These are phyloP conservation scores for Draba incana DNA, from an alignment of 345 rosid species.

Conservation along the genomic window DNA sequence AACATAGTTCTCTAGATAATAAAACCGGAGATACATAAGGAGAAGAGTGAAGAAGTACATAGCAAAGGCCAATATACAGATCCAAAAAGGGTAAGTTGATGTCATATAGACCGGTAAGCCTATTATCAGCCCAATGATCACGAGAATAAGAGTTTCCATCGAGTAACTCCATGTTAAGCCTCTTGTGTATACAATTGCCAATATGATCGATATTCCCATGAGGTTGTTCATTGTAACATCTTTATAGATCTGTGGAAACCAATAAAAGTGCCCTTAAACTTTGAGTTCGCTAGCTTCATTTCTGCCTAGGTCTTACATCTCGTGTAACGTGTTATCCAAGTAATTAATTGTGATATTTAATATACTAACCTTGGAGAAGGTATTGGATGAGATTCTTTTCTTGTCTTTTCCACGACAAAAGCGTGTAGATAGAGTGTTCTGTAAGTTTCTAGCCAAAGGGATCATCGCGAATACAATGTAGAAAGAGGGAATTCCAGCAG, in stretches of 20 bases:
- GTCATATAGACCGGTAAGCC: slow-evolving; percentile 31
- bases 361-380: slow-evolving; percentile 28
- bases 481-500: slow-evolving; percentile 33
- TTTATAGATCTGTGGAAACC: slow-evolving; percentile 31
- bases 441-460: slow-evolving; percentile 25
- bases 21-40: slow-evolving; percentile 16
- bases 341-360: background rate
- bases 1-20: slow-evolving; percentile 5
- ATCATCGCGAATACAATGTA: slow-evolving; percentile 17
- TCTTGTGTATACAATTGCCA: slow-evolving; percentile 32
- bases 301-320: background rate
- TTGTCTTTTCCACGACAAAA: slow-evolving; percentile 24
- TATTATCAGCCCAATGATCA: slow-evolving; percentile 31
- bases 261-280: background rate
- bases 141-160: slow-evolving; percentile 29
- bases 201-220: slow-evolving; percentile 37
- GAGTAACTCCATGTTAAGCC: slow-evolving; percentile 39
- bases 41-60: slow-evolving; percentile 23
- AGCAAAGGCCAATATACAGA: slow-evolving; percentile 10
- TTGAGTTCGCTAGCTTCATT: no score
- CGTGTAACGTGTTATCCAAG: background rate
- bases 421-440: slow-evolving; percentile 23
- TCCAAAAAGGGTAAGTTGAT: slow-evolving; percentile 14
- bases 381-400: slow-evolving; percentile 8
- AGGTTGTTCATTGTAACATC: slow-evolving; percentile 38